Evolutionary conservation across 371 early-diverging fungal species (phyloP).

Genomic region (Sporodiniella umbellata): DNA sequence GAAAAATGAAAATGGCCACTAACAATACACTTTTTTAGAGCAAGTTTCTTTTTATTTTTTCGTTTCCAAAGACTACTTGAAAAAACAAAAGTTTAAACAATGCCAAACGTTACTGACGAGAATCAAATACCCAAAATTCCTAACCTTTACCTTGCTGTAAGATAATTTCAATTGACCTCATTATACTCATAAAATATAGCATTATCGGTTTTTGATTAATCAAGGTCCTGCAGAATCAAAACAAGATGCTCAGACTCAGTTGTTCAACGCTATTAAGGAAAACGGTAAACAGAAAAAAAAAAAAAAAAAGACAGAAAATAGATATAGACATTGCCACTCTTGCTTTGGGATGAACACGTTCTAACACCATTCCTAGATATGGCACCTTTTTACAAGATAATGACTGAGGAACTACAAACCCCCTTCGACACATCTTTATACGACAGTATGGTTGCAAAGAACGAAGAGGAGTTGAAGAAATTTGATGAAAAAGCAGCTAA

Average conservation of each 20-base stretch:
- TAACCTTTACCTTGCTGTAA: slow-evolving; percentile 63
- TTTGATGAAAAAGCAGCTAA: slow-evolving; percentile 85
- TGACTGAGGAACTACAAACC: slow-evolving; percentile 64
- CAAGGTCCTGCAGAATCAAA: slow-evolving; percentile 60
- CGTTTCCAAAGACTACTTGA: too few relatives aligned
- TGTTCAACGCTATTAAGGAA: slow-evolving; percentile 65
- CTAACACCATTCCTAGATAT: too few relatives aligned
- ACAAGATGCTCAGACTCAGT: slow-evolving; percentile 58
- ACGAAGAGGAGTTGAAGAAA: slow-evolving; percentile 69
- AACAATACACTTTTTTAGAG: neutral
- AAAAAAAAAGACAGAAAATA: neutral
- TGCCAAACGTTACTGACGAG: slow-evolving; percentile 34
- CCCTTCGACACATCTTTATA: slow-evolving; percentile 54
- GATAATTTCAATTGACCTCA: too few relatives aligned
- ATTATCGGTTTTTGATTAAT: slow-evolving; percentile 69
- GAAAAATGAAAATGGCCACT: neutral
- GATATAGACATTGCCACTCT: neutral
- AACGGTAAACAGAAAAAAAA: slow-evolving; percentile 53
- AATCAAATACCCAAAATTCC: slow-evolving; percentile 75
- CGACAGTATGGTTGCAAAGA: slow-evolving; percentile 58
- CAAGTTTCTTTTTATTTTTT: too few relatives aligned
- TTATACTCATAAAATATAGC: too few relatives aligned
- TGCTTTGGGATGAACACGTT: too few relatives aligned
- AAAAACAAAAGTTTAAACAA: slow-evolving; percentile 4
- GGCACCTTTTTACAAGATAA: slow-evolving; percentile 76